phyloP scores from a whole-genome alignment of 257 asterid genomes.

The Solanum peruvianum region DNA sequence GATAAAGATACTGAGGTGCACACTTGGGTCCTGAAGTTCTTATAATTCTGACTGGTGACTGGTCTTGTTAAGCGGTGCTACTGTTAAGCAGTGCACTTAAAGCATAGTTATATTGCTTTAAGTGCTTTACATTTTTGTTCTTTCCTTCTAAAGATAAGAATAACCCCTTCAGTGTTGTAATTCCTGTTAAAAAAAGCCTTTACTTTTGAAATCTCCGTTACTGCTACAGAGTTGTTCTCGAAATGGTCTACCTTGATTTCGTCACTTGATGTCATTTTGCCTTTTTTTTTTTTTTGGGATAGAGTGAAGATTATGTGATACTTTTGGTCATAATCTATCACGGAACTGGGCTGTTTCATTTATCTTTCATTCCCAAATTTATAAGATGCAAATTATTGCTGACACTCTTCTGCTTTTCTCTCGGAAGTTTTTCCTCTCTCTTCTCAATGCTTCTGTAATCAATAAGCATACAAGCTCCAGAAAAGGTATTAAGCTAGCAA shows the following conservation, averaged over 20 bases:
- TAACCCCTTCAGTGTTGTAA: background rate
- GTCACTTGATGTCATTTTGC: background rate
- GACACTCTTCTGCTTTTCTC: background rate
- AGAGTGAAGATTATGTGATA: background rate
- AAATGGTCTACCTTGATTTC: background rate
- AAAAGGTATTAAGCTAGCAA: background rate
- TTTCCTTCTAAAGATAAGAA: background rate
- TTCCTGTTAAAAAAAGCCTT: background rate
- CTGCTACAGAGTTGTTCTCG: background rate
- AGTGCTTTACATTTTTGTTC: background rate
- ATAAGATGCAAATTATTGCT: background rate
- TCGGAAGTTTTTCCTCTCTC: background rate
- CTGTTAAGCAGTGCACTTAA: no score
- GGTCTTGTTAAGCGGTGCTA: background rate
- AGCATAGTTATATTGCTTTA: background rate
- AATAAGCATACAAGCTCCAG: background rate
- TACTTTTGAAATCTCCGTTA: background rate
- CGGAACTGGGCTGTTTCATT: background rate
- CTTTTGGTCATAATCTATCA: background rate
- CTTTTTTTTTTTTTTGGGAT: background rate
- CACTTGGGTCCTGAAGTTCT: background rate
- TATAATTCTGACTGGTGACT: background rate
- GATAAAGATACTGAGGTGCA: background rate
- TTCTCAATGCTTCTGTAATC: background rate
- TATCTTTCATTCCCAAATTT: background rate